These are phyloP conservation scores for Pyrus bretschneideri DNA, from an alignment of 306 rosid genomes.

Conservation along the genomic window DNA sequence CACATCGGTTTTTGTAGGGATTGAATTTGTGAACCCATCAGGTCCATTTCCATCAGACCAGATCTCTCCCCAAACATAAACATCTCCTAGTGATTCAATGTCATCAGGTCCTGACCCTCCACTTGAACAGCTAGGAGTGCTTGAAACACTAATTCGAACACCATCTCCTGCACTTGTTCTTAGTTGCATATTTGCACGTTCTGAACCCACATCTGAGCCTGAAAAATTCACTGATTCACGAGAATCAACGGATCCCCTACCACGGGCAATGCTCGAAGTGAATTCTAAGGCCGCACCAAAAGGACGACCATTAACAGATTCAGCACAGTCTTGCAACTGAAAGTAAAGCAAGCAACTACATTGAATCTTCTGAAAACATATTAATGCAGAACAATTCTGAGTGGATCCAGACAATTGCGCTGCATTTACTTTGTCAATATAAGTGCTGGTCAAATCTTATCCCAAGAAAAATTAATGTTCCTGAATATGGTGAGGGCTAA, in stretches of 20 bases:
- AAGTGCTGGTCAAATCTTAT: neutral
- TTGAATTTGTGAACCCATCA: conserved; percentile 46
- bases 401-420: neutral
- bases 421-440: conserved; percentile 2
- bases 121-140: conserved; percentile 65
- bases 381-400: neutral
- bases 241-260: conserved; percentile 53
- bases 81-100: conserved; percentile 91
- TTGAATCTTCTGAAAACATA: conserved; percentile 8
- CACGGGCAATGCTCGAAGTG: conserved; percentile 32
- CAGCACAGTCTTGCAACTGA: conserved; percentile 42
- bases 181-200: conserved; percentile 58
- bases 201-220: conserved; percentile 65
- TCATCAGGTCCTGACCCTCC: conserved; percentile 84
- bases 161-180: conserved; percentile 72
- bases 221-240: conserved; percentile 31
- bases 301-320: conserved; percentile 33
- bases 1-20: conserved; percentile 48
- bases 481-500: neutral
- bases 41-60: conserved; percentile 53
- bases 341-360: conserved; percentile 11
- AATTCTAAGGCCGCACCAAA: conserved; percentile 49
- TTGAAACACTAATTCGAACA: conserved; percentile 78
- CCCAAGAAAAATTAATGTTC: neutral
- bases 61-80: conserved; percentile 86